Conservation (phyloP, 139 green algal species). For the Bryopsis sp. region DNA sequence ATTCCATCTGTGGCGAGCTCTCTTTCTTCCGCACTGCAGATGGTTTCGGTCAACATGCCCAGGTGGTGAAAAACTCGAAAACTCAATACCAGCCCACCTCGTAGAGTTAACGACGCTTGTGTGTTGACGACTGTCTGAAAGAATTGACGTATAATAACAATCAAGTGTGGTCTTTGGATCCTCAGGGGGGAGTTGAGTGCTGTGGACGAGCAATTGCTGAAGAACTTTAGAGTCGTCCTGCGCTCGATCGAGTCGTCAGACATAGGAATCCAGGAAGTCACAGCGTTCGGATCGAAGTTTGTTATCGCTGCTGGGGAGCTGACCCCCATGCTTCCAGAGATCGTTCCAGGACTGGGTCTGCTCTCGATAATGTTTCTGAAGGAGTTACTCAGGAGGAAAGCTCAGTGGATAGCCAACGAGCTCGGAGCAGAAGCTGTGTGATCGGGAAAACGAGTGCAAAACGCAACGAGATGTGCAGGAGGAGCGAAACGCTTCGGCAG, state of each 20-base stretch:
- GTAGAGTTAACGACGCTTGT: neutral
- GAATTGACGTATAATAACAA: neutral
- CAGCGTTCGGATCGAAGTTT: no score
- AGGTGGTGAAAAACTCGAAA: neutral
- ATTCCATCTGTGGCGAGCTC: neutral
- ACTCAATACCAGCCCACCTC: neutral
- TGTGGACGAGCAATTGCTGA: constrained; percentile 1
- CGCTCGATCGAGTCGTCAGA: neutral
- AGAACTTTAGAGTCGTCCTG: neutral
- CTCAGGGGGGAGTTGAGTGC: neutral
- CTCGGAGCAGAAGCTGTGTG: no score
- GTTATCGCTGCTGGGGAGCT: neutral
- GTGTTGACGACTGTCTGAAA: neutral
- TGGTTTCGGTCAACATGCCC: neutral
- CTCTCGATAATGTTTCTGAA: neutral
- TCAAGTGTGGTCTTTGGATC: neutral
- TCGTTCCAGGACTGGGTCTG: neutral
- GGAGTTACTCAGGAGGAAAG: constrained; percentile 4
- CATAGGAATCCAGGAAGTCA: neutral
- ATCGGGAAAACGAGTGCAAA: no score
- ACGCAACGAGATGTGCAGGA: no score
- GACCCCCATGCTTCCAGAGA: neutral
- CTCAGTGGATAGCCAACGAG: neutral
- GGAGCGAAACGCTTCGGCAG: no score
- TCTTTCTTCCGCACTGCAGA: no score